A percentile compares a stretch with the other conserved stretches of the same genome.
phyloP scores from a whole-genome alignment of 202 grass and related monocot genomes.

The Miscanthus sacchariflorus region DNA sequence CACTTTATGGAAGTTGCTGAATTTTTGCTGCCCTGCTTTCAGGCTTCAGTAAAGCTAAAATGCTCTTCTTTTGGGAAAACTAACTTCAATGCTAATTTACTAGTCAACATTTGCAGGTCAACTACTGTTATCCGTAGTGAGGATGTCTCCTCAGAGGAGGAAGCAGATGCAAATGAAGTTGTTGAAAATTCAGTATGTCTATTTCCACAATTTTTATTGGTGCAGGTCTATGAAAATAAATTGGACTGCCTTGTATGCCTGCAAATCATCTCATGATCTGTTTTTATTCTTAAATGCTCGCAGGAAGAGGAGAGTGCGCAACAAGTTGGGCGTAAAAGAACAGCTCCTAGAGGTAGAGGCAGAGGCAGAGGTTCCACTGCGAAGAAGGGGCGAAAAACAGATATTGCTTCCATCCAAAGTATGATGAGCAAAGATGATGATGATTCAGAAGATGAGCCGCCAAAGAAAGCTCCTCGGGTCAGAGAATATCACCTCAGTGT shows the following conservation, averaged over 20 bases:
- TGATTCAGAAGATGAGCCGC: slow-evolving; percentile 70
- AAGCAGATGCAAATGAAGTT: slow-evolving; percentile 74
- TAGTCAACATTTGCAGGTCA: slow-evolving; percentile 57
- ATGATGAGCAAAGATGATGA: slow-evolving; percentile 81
- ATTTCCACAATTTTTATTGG: slow-evolving; percentile 19
- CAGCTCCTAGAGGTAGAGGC: slow-evolving; percentile 69
- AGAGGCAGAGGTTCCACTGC: slow-evolving; percentile 65
- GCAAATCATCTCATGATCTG: slow-evolving; percentile 23
- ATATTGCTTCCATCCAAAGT: slow-evolving; percentile 69
- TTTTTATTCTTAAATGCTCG: slow-evolving; percentile 22
- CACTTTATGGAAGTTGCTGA: not conserved
- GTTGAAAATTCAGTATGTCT: slow-evolving; percentile 77
- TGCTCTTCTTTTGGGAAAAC: not conserved
- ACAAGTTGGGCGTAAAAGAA: slow-evolving; percentile 68
- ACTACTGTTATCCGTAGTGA: slow-evolving; percentile 63
- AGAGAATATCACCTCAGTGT: slow-evolving; percentile 21
- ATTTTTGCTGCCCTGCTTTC: slow-evolving; percentile 1
- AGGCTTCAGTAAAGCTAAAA: slow-evolving; percentile 18
- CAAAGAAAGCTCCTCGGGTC: slow-evolving; percentile 80
- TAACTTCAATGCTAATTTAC: slow-evolving; percentile 35
- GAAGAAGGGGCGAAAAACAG: slow-evolving; percentile 86
- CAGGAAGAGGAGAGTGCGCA: slow-evolving; percentile 77
- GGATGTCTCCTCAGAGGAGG: slow-evolving; percentile 78
- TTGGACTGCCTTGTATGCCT: not conserved
- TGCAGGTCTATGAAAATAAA: slow-evolving; percentile 20